phyloP scores from a whole-genome alignment of 192 early-diverging fungal species.

The Obelidium mucronatum region DNA sequence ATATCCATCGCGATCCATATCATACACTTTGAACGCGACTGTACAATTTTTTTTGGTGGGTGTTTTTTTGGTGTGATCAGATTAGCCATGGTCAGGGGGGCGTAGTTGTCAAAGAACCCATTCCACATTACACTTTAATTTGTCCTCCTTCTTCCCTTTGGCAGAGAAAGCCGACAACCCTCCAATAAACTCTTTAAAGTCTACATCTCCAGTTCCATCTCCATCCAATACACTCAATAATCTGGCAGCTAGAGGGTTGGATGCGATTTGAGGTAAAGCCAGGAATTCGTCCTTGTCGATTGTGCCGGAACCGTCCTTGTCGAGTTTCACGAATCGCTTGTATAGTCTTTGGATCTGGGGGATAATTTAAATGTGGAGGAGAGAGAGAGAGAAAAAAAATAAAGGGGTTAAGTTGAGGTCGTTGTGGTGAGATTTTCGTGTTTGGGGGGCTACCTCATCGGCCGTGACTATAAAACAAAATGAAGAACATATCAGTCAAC shows the following conservation, averaged over 20 bases:
- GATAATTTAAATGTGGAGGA: background rate
- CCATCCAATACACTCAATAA: constrained; percentile 97
- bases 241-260: constrained; percentile 95
- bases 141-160: constrained; percentile 94
- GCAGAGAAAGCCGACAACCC: constrained; percentile 94
- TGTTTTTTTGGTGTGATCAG: too few species aligned
- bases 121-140: constrained; percentile 80
- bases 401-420: background rate
- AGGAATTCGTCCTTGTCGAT: constrained; percentile 99
- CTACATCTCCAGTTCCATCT: constrained; percentile 98
- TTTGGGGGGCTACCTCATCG: constrained; percentile 37
- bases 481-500: background rate
- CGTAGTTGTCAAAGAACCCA: too few species aligned
- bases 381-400: background rate
- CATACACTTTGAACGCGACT: constrained; percentile 99
- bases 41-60: constrained; percentile 1
- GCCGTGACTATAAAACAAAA: constrained; percentile 47
- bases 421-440: background rate
- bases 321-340: constrained; percentile 98
- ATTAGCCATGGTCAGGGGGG: too few species aligned
- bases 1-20: constrained; percentile 98
- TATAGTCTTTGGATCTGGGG: constrained; percentile 92
- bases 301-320: constrained; percentile 95
- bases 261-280: constrained; percentile 94
- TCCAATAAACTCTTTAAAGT: constrained; percentile 98